Evolutionary conservation across 192 early-diverging fungal genomes (phyloP).

Genomic region (Backusella mclennaniae): DNA sequence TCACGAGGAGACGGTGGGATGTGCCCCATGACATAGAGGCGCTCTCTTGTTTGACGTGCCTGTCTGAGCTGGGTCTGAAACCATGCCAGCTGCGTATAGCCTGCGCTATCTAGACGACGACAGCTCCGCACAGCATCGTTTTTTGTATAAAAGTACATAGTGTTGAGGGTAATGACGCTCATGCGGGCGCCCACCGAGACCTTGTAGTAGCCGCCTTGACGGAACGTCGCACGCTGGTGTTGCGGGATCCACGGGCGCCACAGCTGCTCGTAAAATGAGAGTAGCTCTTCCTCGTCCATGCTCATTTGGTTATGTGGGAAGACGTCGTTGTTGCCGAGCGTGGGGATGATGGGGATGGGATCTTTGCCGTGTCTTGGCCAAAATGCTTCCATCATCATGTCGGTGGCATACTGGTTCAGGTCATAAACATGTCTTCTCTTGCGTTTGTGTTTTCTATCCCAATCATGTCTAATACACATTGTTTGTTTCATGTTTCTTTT

Average conservation of each 20-base stretch:
- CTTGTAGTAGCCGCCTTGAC: conserved; percentile 62
- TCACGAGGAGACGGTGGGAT: conserved; percentile 52
- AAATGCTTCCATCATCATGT: conserved; percentile 13
- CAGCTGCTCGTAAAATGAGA: conserved; percentile 19
- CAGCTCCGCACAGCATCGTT: conserved; percentile 71
- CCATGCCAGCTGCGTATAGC: conserved; percentile 39
- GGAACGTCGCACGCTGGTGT: conserved; percentile 59
- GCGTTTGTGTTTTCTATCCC: conserved; percentile 1
- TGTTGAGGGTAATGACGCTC: conserved; percentile 61
- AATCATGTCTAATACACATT: neutral
- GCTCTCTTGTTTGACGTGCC: conserved; percentile 40
- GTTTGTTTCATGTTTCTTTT: neutral
- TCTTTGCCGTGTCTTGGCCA: neutral
- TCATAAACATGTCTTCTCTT: conserved; percentile 12
- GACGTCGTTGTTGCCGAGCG: conserved; percentile 69
- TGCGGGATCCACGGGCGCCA: conserved; percentile 60
- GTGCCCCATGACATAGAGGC: conserved; percentile 63
- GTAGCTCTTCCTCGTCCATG: neutral
- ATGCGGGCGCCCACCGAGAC: conserved; percentile 51
- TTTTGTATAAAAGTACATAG: conserved; percentile 65
- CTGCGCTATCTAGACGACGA: conserved; percentile 47
- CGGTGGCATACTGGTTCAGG: neutral
- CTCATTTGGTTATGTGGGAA: conserved; percentile 63
- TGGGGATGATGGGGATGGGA: conserved; percentile 39
- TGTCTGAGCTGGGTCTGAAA: conserved; percentile 53